Evolutionary conservation across 1,284 basidiomycete species (phyloP).

Genomic region (Leccinum huronense): DNA sequence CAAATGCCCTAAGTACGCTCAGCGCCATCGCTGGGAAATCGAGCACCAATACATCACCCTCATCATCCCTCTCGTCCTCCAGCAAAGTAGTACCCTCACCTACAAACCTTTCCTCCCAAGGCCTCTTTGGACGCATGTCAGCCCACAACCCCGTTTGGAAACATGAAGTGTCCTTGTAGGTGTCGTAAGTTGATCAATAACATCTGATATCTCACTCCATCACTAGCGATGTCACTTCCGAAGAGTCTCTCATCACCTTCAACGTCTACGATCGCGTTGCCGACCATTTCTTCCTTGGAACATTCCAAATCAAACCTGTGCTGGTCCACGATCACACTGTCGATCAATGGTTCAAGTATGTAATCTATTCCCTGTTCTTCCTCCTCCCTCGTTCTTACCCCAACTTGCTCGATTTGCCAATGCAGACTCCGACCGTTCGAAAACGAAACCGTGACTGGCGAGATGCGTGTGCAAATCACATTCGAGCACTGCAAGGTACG

Average conservation of each 20-base stretch:
- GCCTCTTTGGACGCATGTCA: conserved; percentile 63
- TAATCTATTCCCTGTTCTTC: conserved; percentile 20
- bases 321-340: conserved; percentile 91
- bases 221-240: conserved; percentile 90
- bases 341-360: conserved; percentile 96
- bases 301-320: conserved; percentile 87
- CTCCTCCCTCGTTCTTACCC: not conserved
- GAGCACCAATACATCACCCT: conserved; percentile 39
- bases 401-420: conserved; percentile 19
- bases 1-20: conserved; percentile 63
- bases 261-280: conserved; percentile 91
- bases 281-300: conserved; percentile 89
- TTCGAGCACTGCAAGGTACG: conserved; percentile 86
- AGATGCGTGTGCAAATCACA: conserved; percentile 92
- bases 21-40: conserved; percentile 56
- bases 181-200: conserved; percentile 23
- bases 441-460: conserved; percentile 82
- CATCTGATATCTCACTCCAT: conserved; percentile 22
- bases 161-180: conserved; percentile 96
- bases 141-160: conserved; percentile 97
- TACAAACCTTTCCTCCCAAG: conserved; percentile 36
- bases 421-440: conserved; percentile 74
- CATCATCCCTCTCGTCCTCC: conserved; percentile 42
- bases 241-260: conserved; percentile 81
- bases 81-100: conserved; percentile 33